phyloP scores from a whole-genome alignment of 805 yeast genomes.

The Alloascoidea africana region DNA sequence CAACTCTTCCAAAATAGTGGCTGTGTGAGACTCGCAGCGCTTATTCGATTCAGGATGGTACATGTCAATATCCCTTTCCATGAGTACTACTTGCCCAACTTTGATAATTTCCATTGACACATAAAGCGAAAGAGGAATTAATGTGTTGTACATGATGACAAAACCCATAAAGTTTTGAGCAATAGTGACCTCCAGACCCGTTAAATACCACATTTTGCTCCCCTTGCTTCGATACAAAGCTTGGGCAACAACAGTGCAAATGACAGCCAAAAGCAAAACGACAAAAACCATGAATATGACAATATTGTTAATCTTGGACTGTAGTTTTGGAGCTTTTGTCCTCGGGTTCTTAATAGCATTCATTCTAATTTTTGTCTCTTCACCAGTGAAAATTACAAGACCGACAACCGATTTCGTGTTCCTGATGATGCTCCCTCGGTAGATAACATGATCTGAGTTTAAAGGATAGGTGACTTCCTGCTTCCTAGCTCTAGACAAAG shows the following conservation, averaged over 20 bases:
- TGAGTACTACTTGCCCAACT: slow-evolving; percentile 63
- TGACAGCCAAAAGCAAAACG: slow-evolving; percentile 58
- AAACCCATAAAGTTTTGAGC: slow-evolving; percentile 92
- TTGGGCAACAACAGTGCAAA: slow-evolving; percentile 70
- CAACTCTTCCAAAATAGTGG: slow-evolving; percentile 87
- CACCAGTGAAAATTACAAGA: slow-evolving; percentile 83
- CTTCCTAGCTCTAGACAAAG: no score
- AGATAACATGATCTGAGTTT: slow-evolving; percentile 69
- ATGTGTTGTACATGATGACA: slow-evolving; percentile 92
- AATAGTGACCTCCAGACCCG: slow-evolving; percentile 59
- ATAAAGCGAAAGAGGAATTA: slow-evolving; percentile 87
- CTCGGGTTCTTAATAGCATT: slow-evolving; percentile 84
- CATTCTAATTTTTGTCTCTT: slow-evolving; percentile 91
- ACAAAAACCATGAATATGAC: slow-evolving; percentile 79
- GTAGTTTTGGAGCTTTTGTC: slow-evolving; percentile 86
- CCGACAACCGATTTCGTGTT: slow-evolving; percentile 70
- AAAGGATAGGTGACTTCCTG: slow-evolving; percentile 35
- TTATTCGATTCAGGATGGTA: slow-evolving; percentile 73
- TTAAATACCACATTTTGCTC: slow-evolving; percentile 57
- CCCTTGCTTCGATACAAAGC: slow-evolving; percentile 26
- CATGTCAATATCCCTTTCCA: slow-evolving; percentile 92
- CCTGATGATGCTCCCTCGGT: slow-evolving; percentile 81
- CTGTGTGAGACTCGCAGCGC: slow-evolving; percentile 90
- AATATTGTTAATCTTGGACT: slow-evolving; percentile 65
- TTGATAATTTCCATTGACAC: slow-evolving; percentile 95